phyloP scores from a whole-genome alignment of 495 filamentous ascomycete species.

The Aspergillus funiculosus region DNA sequence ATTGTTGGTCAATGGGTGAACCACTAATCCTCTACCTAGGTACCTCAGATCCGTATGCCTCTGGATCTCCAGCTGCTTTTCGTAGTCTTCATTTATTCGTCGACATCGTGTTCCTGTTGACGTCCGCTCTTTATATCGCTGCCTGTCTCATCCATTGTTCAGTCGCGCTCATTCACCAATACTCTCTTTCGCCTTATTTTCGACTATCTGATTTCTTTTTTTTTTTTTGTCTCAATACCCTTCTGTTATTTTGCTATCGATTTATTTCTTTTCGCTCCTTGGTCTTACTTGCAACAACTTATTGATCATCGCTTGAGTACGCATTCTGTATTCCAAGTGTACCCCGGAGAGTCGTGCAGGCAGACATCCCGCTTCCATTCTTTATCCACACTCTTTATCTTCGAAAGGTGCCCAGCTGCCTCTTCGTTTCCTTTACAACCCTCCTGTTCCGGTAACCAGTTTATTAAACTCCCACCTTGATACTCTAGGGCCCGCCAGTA shows the following conservation, averaged over 20 bases:
- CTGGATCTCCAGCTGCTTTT: too few species aligned
- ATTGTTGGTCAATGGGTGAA: too few species aligned
- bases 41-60: conserved; percentile 14
- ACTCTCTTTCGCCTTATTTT: background rate
- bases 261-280: background rate
- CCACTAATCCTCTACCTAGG: background rate
- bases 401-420: background rate
- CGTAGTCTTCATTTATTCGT: too few species aligned
- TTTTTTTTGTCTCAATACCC: conserved; percentile 5
- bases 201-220: background rate
- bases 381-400: conserved; percentile 1
- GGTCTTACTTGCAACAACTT: too few species aligned
- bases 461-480: background rate
- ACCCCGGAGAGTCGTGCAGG: conserved; percentile 19
- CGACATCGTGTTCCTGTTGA: conserved; percentile 22
- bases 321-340: conserved; percentile 1
- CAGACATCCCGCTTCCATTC: conserved; percentile 18
- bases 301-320: too few species aligned
- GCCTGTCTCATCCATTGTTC: conserved; percentile 6
- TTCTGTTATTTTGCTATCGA: conserved; percentile 1
- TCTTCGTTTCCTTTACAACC: background rate
- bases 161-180: conserved; percentile 10
- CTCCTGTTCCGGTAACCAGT: too few species aligned
- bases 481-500: conserved; percentile 13
- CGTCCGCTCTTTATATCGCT: conserved; percentile 29